A percentile compares a stretch with the other conserved stretches of the same genome.
These are phyloP conservation scores for Kwoniella pini DNA, from an alignment of 768 basidiomycete genomes.

Conservation along the genomic window DNA sequence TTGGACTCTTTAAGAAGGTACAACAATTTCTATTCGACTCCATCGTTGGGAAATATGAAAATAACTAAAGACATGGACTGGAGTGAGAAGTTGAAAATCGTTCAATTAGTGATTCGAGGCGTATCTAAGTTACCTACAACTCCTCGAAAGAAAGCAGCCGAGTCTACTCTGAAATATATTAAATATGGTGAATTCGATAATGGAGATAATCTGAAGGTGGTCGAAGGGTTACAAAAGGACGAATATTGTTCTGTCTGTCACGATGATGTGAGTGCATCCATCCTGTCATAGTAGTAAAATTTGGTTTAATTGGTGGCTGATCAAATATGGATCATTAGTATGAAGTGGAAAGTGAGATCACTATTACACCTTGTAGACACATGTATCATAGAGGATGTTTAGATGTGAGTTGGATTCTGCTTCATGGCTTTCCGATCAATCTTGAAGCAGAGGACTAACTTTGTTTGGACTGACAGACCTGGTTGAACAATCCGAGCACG, in stretches of 20 bases:
- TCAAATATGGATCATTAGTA: conserved; percentile 22
- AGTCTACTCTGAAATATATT: conserved; percentile 16
- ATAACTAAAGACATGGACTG: conserved; percentile 21
- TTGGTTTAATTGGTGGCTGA: not conserved
- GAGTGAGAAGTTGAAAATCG: conserved; percentile 22
- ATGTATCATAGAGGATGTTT: conserved; percentile 48
- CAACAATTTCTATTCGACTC: not conserved
- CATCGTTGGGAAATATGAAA: not conserved
- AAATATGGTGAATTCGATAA: conserved; percentile 14
- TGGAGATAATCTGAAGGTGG: not conserved
- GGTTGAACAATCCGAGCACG: conserved; percentile 36
- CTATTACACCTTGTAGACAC: conserved; percentile 44
- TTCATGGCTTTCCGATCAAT: too few species aligned
- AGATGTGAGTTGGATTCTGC: conserved; percentile 37
- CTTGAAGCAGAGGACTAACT: too few species aligned
- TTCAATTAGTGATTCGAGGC: conserved; percentile 15
- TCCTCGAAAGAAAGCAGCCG: conserved; percentile 19
- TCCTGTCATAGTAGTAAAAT: not conserved
- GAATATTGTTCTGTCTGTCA: conserved; percentile 43
- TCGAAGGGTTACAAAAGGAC: conserved; percentile 31
- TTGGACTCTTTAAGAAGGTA: not conserved
- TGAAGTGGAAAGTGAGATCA: conserved; percentile 23
- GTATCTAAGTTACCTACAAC: conserved; percentile 13
- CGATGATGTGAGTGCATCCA: conserved; percentile 39
- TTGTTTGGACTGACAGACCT: conserved; percentile 35